phyloP scores from a whole-genome alignment of 2,329 filamentous ascomycete species.

The Phoma sp. region DNA sequence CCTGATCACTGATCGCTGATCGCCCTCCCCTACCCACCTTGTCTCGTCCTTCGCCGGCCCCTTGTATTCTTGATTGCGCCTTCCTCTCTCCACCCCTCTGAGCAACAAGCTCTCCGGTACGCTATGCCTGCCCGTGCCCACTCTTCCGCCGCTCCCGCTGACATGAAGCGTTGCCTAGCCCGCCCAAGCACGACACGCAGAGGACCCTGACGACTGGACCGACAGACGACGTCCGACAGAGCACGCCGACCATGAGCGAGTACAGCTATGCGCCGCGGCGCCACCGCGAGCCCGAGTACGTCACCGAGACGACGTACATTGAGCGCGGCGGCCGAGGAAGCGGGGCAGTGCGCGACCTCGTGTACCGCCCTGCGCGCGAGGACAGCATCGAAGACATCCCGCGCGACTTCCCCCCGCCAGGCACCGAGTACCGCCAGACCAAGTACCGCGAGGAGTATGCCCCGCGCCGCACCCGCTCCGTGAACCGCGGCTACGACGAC shows the following conservation, averaged over 20 bases:
- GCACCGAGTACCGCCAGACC: constrained; percentile 54
- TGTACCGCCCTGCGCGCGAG: constrained; percentile 66
- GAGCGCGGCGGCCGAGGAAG: constrained; percentile 56
- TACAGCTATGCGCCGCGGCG: constrained; percentile 59
- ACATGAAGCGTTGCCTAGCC: constrained; percentile 28
- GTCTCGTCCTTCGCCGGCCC: constrained; percentile 27
- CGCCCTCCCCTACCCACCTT: constrained; percentile 15
- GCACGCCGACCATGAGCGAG: constrained; percentile 53
- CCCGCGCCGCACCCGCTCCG: constrained; percentile 68
- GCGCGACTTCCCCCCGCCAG: constrained; percentile 82
- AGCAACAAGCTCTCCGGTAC: constrained; percentile 29
- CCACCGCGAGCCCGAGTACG: constrained; percentile 59
- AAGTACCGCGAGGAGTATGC: constrained; percentile 58
- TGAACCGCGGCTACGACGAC: constrained; percentile 67
- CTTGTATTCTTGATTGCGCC: constrained; percentile 20
- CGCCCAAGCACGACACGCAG: constrained; percentile 9
- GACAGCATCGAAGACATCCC: constrained; percentile 86
- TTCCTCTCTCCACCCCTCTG: constrained; percentile 1
- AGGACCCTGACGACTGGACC: constrained; percentile 18
- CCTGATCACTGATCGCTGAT: constrained; percentile 8
- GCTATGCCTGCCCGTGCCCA: constrained; percentile 9
- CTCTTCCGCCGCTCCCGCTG: constrained; percentile 16
- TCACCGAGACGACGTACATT: constrained; percentile 60
- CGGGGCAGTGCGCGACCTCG: constrained; percentile 55
- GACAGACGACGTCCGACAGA: too few species aligned